A percentile compares a stretch with the other conserved stretches of the same genome.
Conservation (phyloP, 148 eudicot species). For the Heliamphora exappendiculata region DNA sequence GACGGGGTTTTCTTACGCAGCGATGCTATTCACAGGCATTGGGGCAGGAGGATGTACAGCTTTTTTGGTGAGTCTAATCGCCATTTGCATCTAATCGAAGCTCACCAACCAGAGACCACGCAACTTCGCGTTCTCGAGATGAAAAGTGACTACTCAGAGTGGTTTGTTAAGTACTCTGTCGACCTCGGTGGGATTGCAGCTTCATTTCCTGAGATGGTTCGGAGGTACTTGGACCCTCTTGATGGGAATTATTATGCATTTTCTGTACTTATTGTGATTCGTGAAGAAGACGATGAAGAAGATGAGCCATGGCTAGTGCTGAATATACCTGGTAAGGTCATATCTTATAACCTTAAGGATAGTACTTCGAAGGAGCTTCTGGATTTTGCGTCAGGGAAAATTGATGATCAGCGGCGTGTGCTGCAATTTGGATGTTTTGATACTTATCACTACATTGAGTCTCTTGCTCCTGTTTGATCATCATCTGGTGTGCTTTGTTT, state of each 20-base stretch:
- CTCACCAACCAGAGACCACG: slow-evolving; percentile 19
- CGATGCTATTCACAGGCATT: too few relatives aligned
- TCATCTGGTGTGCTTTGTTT: too few relatives aligned
- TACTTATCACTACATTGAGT: background rate
- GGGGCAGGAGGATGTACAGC: slow-evolving; percentile 27
- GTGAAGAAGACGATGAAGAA: slow-evolving; percentile 7
- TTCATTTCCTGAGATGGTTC: slow-evolving; percentile 41
- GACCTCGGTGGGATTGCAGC: slow-evolving; percentile 34
- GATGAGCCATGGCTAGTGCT: slow-evolving; percentile 23
- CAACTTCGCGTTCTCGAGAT: slow-evolving; percentile 41
- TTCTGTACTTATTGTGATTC: slow-evolving; percentile 30
- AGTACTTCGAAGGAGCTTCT: background rate
- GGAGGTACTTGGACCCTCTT: slow-evolving; percentile 24
- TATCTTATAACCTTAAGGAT: slow-evolving; percentile 26
- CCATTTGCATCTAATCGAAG: slow-evolving; percentile 41
- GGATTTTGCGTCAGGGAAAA: background rate
- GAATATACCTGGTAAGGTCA: slow-evolving; percentile 36
- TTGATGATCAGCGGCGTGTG: too few relatives aligned
- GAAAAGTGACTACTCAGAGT: slow-evolving; percentile 10
- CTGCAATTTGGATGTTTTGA: background rate
- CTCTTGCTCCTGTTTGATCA: slow-evolving; percentile 11
- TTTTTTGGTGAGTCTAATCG: slow-evolving; percentile 49
- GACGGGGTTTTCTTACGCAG: too few relatives aligned
- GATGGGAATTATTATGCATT: slow-evolving; percentile 30
- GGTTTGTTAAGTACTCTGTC: slow-evolving; percentile 39